phyloP scores from a whole-genome alignment of 2,329 filamentous ascomycete genomes.

The Sclerotinia nivalis region DNA sequence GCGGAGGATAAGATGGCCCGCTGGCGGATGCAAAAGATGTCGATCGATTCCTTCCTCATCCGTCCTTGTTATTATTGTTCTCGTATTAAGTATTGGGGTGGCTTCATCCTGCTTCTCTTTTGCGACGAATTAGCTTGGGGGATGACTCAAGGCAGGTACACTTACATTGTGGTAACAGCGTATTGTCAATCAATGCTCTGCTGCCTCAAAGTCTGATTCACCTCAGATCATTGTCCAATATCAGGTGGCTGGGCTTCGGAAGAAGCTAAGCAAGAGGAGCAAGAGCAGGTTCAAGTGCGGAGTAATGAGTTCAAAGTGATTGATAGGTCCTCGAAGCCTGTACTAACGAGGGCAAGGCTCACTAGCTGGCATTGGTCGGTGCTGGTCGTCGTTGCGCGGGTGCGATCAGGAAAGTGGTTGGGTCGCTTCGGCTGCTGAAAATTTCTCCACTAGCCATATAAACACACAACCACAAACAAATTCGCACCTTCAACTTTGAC shows the following conservation, averaged over 20 bases:
- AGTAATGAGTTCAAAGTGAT: neutral
- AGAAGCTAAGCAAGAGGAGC: neutral
- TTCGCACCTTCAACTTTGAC: neutral
- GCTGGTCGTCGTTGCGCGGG: neutral
- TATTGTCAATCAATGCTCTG: neutral
- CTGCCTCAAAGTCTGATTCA: neutral
- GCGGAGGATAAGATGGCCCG: neutral
- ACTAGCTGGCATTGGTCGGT: neutral
- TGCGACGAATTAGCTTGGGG: neutral
- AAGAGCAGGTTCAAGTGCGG: neutral
- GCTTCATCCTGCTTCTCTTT: neutral
- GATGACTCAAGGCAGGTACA: neutral
- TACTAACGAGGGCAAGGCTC: neutral
- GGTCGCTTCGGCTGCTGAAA: neutral
- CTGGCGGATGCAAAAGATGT: neutral
- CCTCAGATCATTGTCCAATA: neutral
- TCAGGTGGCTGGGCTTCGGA: neutral
- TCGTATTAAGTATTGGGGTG: neutral
- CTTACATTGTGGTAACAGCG: neutral
- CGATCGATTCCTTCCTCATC: neutral
- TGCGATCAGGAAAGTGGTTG: neutral
- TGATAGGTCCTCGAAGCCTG: neutral
- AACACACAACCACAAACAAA: conserved; percentile 14
- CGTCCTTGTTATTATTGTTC: neutral
- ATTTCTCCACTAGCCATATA: neutral